Evolutionary conservation across 2,329 filamentous ascomycete genomes (phyloP).

Genomic region (Sporothrix mexicana): DNA sequence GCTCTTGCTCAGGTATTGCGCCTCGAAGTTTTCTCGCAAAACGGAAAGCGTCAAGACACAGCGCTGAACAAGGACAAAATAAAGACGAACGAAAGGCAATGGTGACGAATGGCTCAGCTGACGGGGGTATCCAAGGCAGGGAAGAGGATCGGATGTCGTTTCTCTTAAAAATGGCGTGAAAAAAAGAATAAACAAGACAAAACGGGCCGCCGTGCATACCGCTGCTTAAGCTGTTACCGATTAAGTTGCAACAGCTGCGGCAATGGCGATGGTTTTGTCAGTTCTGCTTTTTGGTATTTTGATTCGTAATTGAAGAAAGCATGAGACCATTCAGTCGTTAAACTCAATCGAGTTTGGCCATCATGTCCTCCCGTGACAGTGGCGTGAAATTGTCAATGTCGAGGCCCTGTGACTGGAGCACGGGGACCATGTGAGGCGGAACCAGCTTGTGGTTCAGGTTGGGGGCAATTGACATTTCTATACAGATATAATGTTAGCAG

Average conservation of each 20-base stretch:
- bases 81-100: conserved; percentile 21
- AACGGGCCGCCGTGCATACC: background rate
- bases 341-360: conserved; percentile 90
- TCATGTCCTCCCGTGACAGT: conserved; percentile 93
- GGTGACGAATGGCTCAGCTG: conserved; percentile 27
- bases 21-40: background rate
- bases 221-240: conserved; percentile 28
- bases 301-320: conserved; percentile 29
- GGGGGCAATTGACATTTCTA: conserved; percentile 91
- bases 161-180: conserved; percentile 24
- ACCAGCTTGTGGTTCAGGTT: conserved; percentile 87
- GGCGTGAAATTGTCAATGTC: conserved; percentile 95
- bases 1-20: background rate
- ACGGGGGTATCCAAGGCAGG: conserved; percentile 20
- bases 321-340: conserved; percentile 20
- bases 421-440: conserved; percentile 77
- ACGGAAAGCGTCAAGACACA: background rate
- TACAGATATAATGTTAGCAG: background rate
- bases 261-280: background rate
- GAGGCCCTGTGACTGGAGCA: conserved; percentile 76
- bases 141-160: conserved; percentile 4
- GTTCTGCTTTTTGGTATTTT: conserved; percentile 29
- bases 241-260: conserved; percentile 21
- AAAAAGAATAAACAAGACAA: conserved; percentile 27
- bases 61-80: conserved; percentile 1